These are phyloP conservation scores for Tanacetum coccineum DNA, from an alignment of 129 eudicot species.

Conservation along the genomic window DNA sequence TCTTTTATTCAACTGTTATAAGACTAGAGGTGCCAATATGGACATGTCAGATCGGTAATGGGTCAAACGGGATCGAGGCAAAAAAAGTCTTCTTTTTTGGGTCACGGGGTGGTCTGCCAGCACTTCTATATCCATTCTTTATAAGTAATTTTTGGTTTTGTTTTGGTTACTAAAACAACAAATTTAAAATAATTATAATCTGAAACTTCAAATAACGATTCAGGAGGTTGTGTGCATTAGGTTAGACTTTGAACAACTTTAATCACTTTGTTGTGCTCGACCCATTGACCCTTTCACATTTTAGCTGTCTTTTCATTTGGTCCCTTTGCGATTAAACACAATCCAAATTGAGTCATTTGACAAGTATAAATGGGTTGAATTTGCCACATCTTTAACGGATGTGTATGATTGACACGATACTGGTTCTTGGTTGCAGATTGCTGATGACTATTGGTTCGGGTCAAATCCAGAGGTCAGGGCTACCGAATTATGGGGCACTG, in stretches of 20 bases:
- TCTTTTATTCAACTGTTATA: background rate
- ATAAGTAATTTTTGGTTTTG: background rate
- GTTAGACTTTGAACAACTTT: background rate
- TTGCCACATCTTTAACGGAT: background rate
- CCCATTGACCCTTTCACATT: background rate
- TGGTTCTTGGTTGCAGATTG: conserved; percentile 41
- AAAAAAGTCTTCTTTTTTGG: too few relatives aligned
- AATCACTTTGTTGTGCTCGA: background rate
- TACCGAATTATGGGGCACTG: conserved; percentile 52
- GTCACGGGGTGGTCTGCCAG: background rate
- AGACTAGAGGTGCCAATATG: background rate
- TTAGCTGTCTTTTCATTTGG: too few relatives aligned
- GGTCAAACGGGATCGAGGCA: background rate
- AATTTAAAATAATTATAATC: background rate
- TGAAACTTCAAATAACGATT: background rate
- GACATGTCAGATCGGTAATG: background rate
- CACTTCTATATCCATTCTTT: background rate
- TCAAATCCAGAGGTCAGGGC: conserved; percentile 46
- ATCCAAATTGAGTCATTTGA: background rate
- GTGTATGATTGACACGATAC: background rate
- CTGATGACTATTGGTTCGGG: conserved; percentile 65
- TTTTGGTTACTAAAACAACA: background rate
- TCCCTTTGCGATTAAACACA: conserved; percentile 1
- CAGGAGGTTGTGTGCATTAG: background rate
- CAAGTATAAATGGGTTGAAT: background rate